Base-by-base conservation (phyloP, 768 basidiomycete species). In the Mrakia gelida region DNA sequence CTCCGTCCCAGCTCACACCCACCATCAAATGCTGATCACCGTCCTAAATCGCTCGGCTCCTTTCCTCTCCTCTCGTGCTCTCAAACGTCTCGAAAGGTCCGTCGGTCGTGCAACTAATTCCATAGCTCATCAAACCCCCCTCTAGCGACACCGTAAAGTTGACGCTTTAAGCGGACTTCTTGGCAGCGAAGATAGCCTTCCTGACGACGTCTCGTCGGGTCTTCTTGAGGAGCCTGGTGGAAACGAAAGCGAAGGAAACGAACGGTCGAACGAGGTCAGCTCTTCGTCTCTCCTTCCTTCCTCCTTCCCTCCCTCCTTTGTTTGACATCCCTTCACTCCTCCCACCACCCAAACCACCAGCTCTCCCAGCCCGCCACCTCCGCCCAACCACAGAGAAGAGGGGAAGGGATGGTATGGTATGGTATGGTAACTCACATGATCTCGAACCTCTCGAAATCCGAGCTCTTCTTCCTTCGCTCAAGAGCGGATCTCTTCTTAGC, bases 391-490 rank as follows among this genome's bases (percentile, higher is more conserved):
- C 38, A 76, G 43, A 34, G 30, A 11, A 18, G 59, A 26, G 11
- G 26, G 38, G n/a, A 30, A 10, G 43, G 49, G 23, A 43, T 43
- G n/a, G n/a, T n/a, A n/a, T n/a, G n/a, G n/a, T n/a, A n/a, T n/a
- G n/a, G n/a, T n/a, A n/a, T n/a, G n/a, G n/a, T n/a, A n/a, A 77
- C 76, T 54, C n/a, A 72, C 71, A 93, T 90, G 79, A 95, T 90
- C 82, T 88, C 85, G 87, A 98, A 98, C 75, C 95, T 90, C 79
- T 90, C 92, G 85, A 98, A 98, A 87, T 99, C 96, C 86, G 89
- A 91, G 78, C 93, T 84, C 83, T 88, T 86, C 85, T 91, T 88
- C 83, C 95, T 89, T 85, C 88, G 89, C 86, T 91, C 88, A 75
- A 89, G 84, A 18, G 92, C 91, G 62, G 88, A 88, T 72, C 92